Base-by-base conservation (phyloP, 805 yeast genomes). In the Kodamaea jinghongensis region DNA sequence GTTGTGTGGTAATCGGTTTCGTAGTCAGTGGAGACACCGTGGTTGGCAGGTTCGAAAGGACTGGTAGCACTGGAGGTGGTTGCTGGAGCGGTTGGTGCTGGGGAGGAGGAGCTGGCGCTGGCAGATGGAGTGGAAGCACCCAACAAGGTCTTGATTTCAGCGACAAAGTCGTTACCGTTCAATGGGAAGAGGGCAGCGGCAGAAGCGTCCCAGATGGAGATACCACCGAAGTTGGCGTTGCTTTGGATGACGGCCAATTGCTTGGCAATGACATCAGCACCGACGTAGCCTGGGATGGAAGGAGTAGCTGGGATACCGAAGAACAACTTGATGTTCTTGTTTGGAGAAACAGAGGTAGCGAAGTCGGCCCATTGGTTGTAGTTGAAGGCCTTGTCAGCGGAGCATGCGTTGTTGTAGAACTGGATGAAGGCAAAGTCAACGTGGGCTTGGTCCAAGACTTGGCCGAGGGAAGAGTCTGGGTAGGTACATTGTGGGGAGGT, bases 131-230 rank as follows among this genome's bases (percentile, higher is more conserved):
- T n/a, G n/a, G n/a, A n/a, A n/a, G 23, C 23, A 20, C 7, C 23
- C 23, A 20, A 20, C 23, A 20, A 20, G 8, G 23, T 8, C 8
- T 8, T 20, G 23, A 20, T 8, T 8, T 20, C 23, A 20, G 23
- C 23, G 8, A 20, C 8, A 8, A 20, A 20, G 17, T 29, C 16
- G 16, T 71, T 43, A 69, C 23, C 23, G 23, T 60, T 51, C 75
- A 73, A 20, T 20, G 23, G 23, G 23, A 6, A 20, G 7, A 6
- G 5, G 23, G 23, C 23, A n/a, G 76, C 76, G 48, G 77, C 78
- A 7, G 82, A 69, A 11, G 88, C 86, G 48, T 88, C 96, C 97
- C 98, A 90, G 44, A 89, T 65, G 74, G 83, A 78, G 52, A 89
- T 77, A 25, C 89, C 85, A 12, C 83, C 83, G 50, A 89, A 76